Evolutionary conservation across 2,329 filamentous ascomycete genomes (phyloP), one percentile per base, ranked within the genome.

Genomic region (Fusarium heterosporum): DNA sequence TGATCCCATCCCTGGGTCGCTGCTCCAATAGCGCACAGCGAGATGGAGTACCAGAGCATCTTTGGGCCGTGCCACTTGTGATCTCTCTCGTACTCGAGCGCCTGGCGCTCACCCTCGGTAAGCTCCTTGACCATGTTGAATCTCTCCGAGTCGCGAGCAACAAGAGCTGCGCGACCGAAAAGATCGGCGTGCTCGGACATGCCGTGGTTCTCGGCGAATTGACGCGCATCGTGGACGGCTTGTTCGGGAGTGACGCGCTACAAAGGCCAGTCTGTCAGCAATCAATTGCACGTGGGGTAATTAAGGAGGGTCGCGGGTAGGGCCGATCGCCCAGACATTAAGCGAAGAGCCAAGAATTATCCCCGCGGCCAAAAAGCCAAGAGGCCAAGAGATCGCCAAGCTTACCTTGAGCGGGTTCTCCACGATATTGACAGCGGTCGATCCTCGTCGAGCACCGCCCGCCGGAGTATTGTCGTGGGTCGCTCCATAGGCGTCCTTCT

Each of bases 1-100:
- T 89, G 85, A 70, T 90, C 87, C 87, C 88, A 90, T 7, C 88
- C 87, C 50, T 84, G 82, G 0, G 85, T 84, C 6, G 85, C 85
- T 13, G 85, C 85, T 25, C 83, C 85, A 47, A 87, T 78, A 19
- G 85, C 85, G 64, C 85, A 87, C 25, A 85, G 78, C 3, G 79
- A 75, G 58, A 89, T 87, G 1, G 85, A 74, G 53, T 76, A 77
- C 69, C 76, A 76, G 11, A 79, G 71, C 73, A 76, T 79, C 65
- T 71, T 78, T 0, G 86, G 82, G 4, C 84, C 83, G 62, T 81
- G 80, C 82, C 86, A 89, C 58, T 86, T 87, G 75, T 89, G 85
- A 81, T 88, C 62, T 79, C 86, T 67, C 81, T 87, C 69, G 74
- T 80, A 74, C 10, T 65, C 54, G 3, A 76, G 72, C 2, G 75